phyloP scores from a whole-genome alignment of 768 basidiomycete genomes.

The Xanthoconium stramineum region DNA sequence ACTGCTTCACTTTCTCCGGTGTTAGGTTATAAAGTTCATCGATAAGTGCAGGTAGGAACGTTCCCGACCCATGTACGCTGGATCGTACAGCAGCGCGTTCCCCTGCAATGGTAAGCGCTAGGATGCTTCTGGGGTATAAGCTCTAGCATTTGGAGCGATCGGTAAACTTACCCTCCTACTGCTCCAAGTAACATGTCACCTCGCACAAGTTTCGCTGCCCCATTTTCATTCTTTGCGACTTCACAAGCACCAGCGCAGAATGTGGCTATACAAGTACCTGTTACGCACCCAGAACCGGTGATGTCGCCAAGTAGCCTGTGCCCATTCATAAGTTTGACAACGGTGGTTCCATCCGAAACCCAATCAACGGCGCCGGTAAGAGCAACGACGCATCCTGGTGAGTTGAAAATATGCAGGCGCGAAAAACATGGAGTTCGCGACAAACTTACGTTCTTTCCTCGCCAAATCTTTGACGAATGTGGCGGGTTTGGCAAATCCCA shows the following conservation, averaged over 20 bases:
- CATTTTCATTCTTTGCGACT: conserved; percentile 28
- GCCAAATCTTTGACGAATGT: conserved; percentile 69
- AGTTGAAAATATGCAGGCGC: background rate
- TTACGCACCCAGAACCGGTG: conserved; percentile 88
- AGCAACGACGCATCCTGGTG: conserved; percentile 71
- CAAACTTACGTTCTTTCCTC: conserved; percentile 62
- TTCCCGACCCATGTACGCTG: conserved; percentile 60
- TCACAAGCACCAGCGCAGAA: conserved; percentile 70
- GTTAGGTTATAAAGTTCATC: conserved; percentile 54
- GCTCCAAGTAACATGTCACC: conserved; percentile 79
- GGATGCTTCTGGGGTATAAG: conserved; percentile 36
- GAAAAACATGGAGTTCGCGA: background rate
- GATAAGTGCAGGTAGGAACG: conserved; percentile 62
- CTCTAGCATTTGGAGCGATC: background rate
- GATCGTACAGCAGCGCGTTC: conserved; percentile 50
- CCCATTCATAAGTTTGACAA: conserved; percentile 75
- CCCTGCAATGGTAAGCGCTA: conserved; percentile 59
- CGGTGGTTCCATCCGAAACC: conserved; percentile 73
- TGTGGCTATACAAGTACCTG: conserved; percentile 72
- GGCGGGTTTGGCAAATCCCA: conserved; percentile 73
- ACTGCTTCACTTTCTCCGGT: conserved; percentile 32
- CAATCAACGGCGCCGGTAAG: conserved; percentile 81
- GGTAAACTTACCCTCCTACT: conserved; percentile 62
- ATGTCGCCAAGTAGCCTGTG: conserved; percentile 69
- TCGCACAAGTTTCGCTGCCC: conserved; percentile 49